Conservation (phyloP, 208 protist genomes). For the Crithidia expoeki region DNA sequence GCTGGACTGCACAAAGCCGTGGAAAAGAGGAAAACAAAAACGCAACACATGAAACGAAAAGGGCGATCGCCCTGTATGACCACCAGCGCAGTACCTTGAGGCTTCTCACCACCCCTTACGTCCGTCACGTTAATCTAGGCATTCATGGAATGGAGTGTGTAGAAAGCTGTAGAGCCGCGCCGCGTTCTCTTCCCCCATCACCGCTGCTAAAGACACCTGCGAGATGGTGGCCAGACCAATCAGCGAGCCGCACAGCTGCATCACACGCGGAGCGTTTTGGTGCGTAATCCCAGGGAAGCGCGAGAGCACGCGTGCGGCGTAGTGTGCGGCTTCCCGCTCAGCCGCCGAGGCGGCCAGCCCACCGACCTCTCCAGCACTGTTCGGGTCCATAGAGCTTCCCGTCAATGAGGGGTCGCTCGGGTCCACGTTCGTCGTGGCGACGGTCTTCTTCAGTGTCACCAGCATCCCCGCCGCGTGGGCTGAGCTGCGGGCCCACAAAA, state of each 20-base stretch:
- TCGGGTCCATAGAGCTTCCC: constrained; percentile 28
- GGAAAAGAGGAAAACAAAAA: not conserved
- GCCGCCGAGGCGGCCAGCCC: constrained; percentile 26
- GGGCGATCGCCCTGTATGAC: too few species aligned
- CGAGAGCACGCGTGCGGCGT: constrained; percentile 75
- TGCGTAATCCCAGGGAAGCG: constrained; percentile 78
- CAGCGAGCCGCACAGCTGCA: constrained; percentile 77
- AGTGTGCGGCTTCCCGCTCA: constrained; percentile 55
- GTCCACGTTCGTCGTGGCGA: constrained; percentile 58
- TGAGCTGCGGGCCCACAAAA: constrained; percentile 79
- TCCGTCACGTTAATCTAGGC: constrained; percentile 22
- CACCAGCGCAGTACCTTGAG: too few species aligned
- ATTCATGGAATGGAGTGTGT: constrained; percentile 51
- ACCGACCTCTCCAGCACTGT: constrained; percentile 28
- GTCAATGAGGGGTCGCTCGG: constrained; percentile 71
- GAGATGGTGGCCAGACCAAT: constrained; percentile 76
- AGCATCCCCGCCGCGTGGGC: constrained; percentile 77
- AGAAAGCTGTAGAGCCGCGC: constrained; percentile 66
- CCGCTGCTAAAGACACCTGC: constrained; percentile 46
- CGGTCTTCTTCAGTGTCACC: constrained; percentile 62
- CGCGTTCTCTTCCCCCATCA: constrained; percentile 57
- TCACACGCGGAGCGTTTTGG: constrained; percentile 59
- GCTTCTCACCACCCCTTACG: too few species aligned
- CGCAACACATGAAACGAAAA: too few species aligned
- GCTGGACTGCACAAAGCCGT: not conserved